Percentiles rank a stretch among this genome's conserved stretches.
Evolutionary conservation across 2,329 filamentous ascomycete species (phyloP).

Genomic region (Aotearoamyces nothofagi): DNA sequence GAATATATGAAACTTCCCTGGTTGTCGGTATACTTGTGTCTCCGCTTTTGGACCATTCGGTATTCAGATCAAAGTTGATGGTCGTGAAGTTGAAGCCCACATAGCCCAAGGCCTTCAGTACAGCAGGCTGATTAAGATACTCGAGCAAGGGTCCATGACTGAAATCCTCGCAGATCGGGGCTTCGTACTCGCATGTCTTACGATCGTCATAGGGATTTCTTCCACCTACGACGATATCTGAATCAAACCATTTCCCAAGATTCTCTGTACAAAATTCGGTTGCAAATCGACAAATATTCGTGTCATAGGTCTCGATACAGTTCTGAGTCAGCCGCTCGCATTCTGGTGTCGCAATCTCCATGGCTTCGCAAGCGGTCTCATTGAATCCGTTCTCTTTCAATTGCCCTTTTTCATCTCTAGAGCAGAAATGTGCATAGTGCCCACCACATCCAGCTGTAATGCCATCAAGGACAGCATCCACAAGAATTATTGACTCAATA

Average conservation of each 20-base stretch:
- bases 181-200: constrained; percentile 1
- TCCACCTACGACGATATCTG: constrained; percentile 1
- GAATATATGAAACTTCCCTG: constrained; percentile 3
- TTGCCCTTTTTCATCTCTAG: constrained; percentile 1
- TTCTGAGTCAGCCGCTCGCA: constrained; percentile 4
- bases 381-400: constrained; percentile 4
- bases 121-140: constrained; percentile 4
- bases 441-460: constrained; percentile 2
- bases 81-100: no score
- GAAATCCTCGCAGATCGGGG: constrained; percentile 5
- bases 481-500: constrained; percentile 9
- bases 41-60: constrained; percentile 2
- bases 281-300: constrained; percentile 5
- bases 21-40: constrained; percentile 5
- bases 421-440: constrained; percentile 10
- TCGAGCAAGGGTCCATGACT: constrained; percentile 1
- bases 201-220: no score
- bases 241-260: constrained; percentile 1
- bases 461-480: constrained; percentile 8
- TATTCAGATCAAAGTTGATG: constrained; percentile 5
- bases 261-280: constrained; percentile 4
- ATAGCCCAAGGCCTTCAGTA: constrained; percentile 4
- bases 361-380: constrained; percentile 4
- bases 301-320: constrained; percentile 6
- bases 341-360: constrained; percentile 5